phyloP scores from a whole-genome alignment of 2,329 filamentous ascomycete genomes.

The Exophiala sp. region DNA sequence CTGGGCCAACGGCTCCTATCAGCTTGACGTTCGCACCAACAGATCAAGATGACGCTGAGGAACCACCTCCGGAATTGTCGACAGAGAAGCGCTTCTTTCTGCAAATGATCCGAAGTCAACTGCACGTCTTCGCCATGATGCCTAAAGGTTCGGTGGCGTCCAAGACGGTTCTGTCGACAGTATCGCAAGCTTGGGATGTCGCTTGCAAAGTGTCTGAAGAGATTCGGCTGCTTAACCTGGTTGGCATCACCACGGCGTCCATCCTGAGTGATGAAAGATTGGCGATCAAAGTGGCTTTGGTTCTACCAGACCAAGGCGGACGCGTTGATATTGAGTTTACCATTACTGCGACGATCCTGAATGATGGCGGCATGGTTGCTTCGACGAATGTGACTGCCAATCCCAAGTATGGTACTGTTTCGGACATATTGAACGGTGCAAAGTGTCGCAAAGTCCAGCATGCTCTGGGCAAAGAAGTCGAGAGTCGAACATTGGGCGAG shows the following conservation, averaged over 20 bases:
- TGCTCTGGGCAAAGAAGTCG: slow-evolving; percentile 26
- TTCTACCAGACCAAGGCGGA: slow-evolving; percentile 18
- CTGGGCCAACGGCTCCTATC: slow-evolving; percentile 30
- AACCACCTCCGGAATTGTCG: slow-evolving; percentile 27
- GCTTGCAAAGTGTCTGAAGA: slow-evolving; percentile 39
- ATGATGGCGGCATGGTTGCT: slow-evolving; percentile 23
- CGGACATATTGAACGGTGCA: slow-evolving; percentile 15
- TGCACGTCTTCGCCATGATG: slow-evolving; percentile 32
- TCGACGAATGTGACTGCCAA: slow-evolving; percentile 21
- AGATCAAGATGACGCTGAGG: slow-evolving; percentile 21
- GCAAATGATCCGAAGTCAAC: slow-evolving; percentile 37
- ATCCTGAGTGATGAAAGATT: slow-evolving; percentile 30
- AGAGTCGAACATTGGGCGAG: slow-evolving; percentile 24
- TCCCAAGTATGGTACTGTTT: slow-evolving; percentile 19
- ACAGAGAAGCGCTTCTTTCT: slow-evolving; percentile 40
- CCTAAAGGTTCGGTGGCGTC: slow-evolving; percentile 34
- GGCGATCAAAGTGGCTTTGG: slow-evolving; percentile 23
- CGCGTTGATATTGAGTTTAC: slow-evolving; percentile 28
- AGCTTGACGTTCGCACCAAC: slow-evolving; percentile 34
- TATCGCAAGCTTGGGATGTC: slow-evolving; percentile 41
- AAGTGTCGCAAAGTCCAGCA: slow-evolving; percentile 27
- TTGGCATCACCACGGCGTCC: slow-evolving; percentile 38
- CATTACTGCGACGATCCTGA: slow-evolving; percentile 19
- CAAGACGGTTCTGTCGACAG: slow-evolving; percentile 38
- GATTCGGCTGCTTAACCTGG: slow-evolving; percentile 41